phyloP scores from a whole-genome alignment of 108 stramenopile species.

The Cylindrotheca fusiformis region DNA sequence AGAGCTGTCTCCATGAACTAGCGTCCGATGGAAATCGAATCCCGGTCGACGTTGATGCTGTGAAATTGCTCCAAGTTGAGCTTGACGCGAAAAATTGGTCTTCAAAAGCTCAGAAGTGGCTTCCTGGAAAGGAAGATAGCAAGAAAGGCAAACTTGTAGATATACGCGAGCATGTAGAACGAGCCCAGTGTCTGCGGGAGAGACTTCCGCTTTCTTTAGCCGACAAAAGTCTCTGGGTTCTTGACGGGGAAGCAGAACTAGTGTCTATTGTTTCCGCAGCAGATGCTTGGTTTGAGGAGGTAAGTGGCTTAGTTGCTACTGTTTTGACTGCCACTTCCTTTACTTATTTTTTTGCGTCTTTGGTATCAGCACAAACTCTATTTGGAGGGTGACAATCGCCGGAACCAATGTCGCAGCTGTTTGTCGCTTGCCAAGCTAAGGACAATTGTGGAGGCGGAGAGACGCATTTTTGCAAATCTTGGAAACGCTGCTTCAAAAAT shows the following conservation, averaged over 20 bases:
- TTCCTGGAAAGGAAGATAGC: conserved; percentile 32
- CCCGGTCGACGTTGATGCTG: conserved; percentile 63
- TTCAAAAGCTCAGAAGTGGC: conserved; percentile 65
- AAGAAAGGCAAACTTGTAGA: conserved; percentile 76
- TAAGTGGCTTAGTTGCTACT: conserved; percentile 22
- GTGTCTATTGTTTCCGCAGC: conserved; percentile 50
- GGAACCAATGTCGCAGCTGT: conserved; percentile 30
- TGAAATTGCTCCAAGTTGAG: conserved; percentile 74
- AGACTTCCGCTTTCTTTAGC: conserved; percentile 37
- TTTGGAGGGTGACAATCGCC: conserved; percentile 61
- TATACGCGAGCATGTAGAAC: conserved; percentile 63
- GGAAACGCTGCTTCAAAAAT: conserved; percentile 61
- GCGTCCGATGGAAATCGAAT: conserved; percentile 70
- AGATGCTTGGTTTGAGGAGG: conserved; percentile 66
- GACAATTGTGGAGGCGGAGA: conserved; percentile 48
- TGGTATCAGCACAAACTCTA: conserved; percentile 48
- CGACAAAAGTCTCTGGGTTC: conserved; percentile 48
- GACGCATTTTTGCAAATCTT: conserved; percentile 60
- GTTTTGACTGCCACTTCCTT: not conserved
- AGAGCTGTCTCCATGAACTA: conserved; percentile 44
- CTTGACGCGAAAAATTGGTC: conserved; percentile 75
- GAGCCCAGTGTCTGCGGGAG: conserved; percentile 54
- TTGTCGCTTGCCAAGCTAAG: conserved; percentile 52
- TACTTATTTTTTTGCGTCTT: conserved; percentile 1
- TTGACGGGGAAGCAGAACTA: conserved; percentile 61